Evolutionary conservation across 371 early-diverging fungal species (phyloP).

Genomic region (Chytridiales sp.): DNA sequence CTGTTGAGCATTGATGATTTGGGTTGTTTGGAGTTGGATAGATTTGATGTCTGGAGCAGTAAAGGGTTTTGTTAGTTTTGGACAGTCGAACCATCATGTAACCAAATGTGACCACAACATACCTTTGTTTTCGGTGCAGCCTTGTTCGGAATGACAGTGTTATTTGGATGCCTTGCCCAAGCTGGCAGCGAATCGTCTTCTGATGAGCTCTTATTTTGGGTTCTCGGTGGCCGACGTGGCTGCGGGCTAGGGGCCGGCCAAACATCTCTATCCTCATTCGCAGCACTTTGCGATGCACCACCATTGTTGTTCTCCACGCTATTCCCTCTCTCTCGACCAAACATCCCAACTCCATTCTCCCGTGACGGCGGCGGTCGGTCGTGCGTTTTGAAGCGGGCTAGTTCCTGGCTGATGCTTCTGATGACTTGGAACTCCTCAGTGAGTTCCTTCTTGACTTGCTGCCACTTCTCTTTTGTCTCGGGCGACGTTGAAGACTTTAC

Average conservation of each 20-base stretch:
- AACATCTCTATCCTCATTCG: constrained; percentile 41
- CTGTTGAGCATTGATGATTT: too few relatives aligned
- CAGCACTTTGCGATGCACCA: too few relatives aligned
- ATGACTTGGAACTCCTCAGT: constrained; percentile 42
- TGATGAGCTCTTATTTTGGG: constrained; percentile 9
- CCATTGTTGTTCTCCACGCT: background rate
- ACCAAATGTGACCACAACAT: background rate
- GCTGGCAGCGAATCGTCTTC: constrained; percentile 42
- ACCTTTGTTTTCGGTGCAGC: background rate
- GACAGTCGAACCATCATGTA: too few relatives aligned
- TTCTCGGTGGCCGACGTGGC: constrained; percentile 13
- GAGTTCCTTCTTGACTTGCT: constrained; percentile 30
- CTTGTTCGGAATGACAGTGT: constrained; percentile 10
- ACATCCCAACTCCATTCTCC: background rate
- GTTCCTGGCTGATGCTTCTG: constrained; percentile 41
- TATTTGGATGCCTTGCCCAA: constrained; percentile 41
- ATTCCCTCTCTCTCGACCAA: constrained; percentile 9
- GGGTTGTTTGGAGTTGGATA: too few relatives aligned
- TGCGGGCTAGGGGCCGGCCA: constrained; percentile 49
- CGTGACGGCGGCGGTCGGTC: background rate
- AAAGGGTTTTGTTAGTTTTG: too few relatives aligned
- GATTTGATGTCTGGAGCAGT: too few relatives aligned
- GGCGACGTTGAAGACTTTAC: constrained; percentile 26
- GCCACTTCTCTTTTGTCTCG: constrained; percentile 36
- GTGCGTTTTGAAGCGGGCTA: constrained; percentile 46